Base-by-base conservation (phyloP, 352 stramenopile genomes). In the Globisporangium barbulae region DNA sequence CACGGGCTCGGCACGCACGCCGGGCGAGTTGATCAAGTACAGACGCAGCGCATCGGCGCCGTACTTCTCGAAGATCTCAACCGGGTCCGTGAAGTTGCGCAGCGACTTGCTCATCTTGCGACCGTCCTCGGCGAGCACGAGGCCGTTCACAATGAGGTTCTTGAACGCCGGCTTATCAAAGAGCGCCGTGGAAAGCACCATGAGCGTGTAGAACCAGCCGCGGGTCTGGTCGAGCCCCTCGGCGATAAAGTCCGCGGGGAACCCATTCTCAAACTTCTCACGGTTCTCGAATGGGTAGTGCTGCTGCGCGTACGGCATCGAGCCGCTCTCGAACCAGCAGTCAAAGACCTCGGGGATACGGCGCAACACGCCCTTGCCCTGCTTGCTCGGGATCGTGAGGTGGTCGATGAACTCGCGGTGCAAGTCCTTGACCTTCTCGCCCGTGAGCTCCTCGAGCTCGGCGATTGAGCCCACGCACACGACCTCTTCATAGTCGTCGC, bases 261-360 rank as follows among this genome's bases (percentile, higher is more conserved):
- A 99, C 56, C 87, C 88, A 0, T 89, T 82, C 70, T 99, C 90
- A 70, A 99, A 99, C 65, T 92, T 87, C 22, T 98, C 91, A 79
- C 99, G 98, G 82, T 99, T 99, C 73, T 99, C 96, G 78, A 99
- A 99, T 56, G 98, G 98, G 81, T 99, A 99, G 80, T 99, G 98
- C 71, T 98, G 89, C 76, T 99, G 97, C 13, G 98, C 98, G 76
- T 99, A 99, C 35, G 98, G 98, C 98, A 99, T 99, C 35, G 90
- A 98, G 5, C 98, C 98, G 50, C 89, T 98, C 77, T 99, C 98
- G 69, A 99, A 99, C 98, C 98, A 99, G 78, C 97, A 99, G 81
- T 99, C 97, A 78, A 99, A 99, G 10, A 98, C 94, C 53, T 97
- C 91, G 0, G 91, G 85, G 6, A 97, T 87, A 62, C 91, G 89